Evolutionary conservation across 83 land plant genomes (phyloP).

Genomic region (Picea abies): DNA sequence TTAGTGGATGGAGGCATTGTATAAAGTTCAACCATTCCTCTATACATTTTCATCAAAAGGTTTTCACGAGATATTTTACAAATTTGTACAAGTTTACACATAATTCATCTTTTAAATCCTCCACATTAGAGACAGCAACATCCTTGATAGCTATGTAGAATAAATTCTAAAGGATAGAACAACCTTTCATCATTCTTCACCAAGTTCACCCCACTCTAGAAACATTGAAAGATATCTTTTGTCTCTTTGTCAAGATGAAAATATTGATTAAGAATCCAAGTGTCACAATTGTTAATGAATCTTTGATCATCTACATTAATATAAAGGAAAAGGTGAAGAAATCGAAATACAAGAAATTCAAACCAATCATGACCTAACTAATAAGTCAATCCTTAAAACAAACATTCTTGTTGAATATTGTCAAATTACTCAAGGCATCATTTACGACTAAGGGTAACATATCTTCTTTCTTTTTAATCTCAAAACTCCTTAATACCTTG

Average conservation of each 20-base stretch:
- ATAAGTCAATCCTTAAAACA: background rate
- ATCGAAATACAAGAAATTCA: background rate
- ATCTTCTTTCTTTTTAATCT: slow-evolving; percentile 39
- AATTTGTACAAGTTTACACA: slow-evolving; percentile 22
- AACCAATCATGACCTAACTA: background rate
- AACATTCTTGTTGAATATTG: slow-evolving; percentile 47
- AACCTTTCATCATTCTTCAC: too few species aligned
- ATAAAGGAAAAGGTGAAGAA: background rate
- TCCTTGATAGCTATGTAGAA: slow-evolving; percentile 49
- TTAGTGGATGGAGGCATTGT: slow-evolving; percentile 34
- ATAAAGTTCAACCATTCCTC: slow-evolving; percentile 31
- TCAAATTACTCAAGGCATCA: slow-evolving; percentile 43
- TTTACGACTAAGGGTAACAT: slow-evolving; percentile 46
- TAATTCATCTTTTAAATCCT: slow-evolving; percentile 38
- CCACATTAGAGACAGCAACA: slow-evolving; percentile 37
- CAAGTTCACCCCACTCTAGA: slow-evolving; percentile 9
- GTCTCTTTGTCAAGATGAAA: slow-evolving; percentile 40
- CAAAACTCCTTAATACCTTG: slow-evolving; percentile 39
- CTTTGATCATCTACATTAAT: background rate
- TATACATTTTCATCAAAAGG: slow-evolving; percentile 35
- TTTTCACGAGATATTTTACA: slow-evolving; percentile 33
- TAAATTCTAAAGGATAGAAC: background rate
- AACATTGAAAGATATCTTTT: slow-evolving; percentile 29
- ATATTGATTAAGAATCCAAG: slow-evolving; percentile 15
- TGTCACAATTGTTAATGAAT: background rate